Percentiles rank a stretch among this genome's conserved stretches.
phyloP scores from a whole-genome alignment of 345 rosid genomes.

The Theobroma cacao region DNA sequence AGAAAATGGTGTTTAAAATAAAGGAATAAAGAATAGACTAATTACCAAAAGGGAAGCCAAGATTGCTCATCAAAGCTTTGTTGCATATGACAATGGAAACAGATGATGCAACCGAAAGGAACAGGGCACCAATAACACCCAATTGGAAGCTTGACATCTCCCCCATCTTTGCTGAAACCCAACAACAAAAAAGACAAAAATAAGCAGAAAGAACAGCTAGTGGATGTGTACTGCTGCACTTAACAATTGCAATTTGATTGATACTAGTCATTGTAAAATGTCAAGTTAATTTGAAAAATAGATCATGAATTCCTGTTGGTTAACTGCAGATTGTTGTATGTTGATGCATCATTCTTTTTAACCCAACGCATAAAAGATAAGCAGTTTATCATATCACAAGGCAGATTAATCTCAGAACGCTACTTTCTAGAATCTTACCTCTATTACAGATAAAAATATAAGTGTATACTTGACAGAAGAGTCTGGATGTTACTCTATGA shows the following conservation, averaged over 20 bases:
- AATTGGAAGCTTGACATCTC: conserved; percentile 79
- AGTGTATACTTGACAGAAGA: no score
- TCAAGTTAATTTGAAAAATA: not conserved
- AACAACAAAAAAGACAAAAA: not conserved
- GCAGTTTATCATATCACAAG: not conserved
- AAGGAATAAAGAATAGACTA: not conserved
- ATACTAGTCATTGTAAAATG: not conserved
- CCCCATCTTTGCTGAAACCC: conserved; percentile 61
- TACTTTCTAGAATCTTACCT: no score
- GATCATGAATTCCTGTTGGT: not conserved
- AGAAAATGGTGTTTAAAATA: not conserved
- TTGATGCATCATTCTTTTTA: not conserved
- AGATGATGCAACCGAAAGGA: conserved; percentile 94
- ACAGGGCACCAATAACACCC: conserved; percentile 89
- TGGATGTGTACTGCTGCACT: not conserved
- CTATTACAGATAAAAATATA: no score
- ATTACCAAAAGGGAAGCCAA: conserved; percentile 98
- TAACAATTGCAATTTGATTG: not conserved
- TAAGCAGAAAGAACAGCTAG: not conserved
- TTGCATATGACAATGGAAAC: conserved; percentile 99
- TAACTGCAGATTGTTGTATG: not conserved
- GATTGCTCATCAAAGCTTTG: conserved; percentile 98
- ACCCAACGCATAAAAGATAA: not conserved
- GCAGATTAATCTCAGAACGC: not conserved
- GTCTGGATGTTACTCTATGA: no score